Base-by-base conservation (phyloP, 441 rosid species). In the Breynia disticha region DNA sequence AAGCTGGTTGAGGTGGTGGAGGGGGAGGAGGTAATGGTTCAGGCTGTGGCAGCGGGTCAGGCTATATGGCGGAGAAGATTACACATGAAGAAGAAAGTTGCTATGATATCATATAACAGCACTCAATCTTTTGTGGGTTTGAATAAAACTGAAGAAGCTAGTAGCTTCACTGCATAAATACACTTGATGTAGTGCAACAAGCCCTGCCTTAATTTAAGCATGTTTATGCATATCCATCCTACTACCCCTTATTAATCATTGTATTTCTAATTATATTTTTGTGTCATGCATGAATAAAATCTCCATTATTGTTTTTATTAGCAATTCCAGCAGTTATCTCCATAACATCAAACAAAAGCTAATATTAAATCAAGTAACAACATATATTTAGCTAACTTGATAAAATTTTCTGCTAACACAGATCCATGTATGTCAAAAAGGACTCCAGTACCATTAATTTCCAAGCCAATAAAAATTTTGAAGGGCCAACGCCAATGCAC, bases 1-100 rank as follows among this genome's bases (percentile, higher is more conserved):
- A 50, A 0, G 77, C 69, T 17, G 73, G 74, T 0, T 67, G 79
- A 0, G 69, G 81, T 1, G 55, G 59, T 11, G 72, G 79, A 11
- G 46, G 52, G 24, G 71, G 70, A 0, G 22, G 52, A 0, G 77
- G 72, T 17, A 67, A n/a, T n/a, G n/a, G 79, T 2, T 45, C 54
- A 1, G 65, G 75, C 16, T 13, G 20, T 15, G 74, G 81, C 4
- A 56, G 51, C 16, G 84, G 77, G 16, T 58, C 50, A 0, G 79
- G 82, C 0, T 45, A 24, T 1, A 68, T 0, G 53, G 54, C 4
- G 82, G 79, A 4, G 44, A 46, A 21, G 35, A 8, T n/a, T 50
- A 12, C 16, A 38, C 16, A 50, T 28, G 19, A 13, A 14, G 2
- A 18, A 21, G 20, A 49, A 5, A 2, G 19, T 49, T 18, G 19